A percentile compares a stretch with the other conserved stretches of the same genome.
phyloP scores from a whole-genome alignment of 2,329 filamentous ascomycete species.

The Bertia moriformis region DNA sequence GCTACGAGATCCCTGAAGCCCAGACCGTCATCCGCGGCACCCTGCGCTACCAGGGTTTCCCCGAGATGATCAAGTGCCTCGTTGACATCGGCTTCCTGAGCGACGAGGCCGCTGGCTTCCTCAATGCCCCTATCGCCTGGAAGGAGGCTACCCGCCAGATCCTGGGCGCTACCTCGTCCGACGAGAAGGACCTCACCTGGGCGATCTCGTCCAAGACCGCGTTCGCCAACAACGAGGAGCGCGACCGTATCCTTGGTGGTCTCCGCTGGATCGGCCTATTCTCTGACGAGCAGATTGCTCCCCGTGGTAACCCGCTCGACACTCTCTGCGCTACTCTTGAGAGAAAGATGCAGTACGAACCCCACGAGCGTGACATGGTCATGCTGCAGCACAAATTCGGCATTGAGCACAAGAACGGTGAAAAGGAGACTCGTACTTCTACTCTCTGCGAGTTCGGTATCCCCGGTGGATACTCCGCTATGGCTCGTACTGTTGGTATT shows the following conservation, averaged over 20 bases:
- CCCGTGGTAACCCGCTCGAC: slow-evolving; percentile 51
- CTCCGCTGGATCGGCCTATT: slow-evolving; percentile 47
- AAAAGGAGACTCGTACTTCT: slow-evolving; percentile 38
- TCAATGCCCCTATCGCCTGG: slow-evolving; percentile 61
- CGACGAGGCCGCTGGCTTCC: slow-evolving; percentile 49
- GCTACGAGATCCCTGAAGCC: slow-evolving; percentile 83
- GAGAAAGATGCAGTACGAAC: slow-evolving; percentile 57
- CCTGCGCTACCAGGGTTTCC: slow-evolving; percentile 77
- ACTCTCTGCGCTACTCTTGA: slow-evolving; percentile 60
- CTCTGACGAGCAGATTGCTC: slow-evolving; percentile 36
- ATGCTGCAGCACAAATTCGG: slow-evolving; percentile 55
- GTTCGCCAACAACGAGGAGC: slow-evolving; percentile 55
- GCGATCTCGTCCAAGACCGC: slow-evolving; percentile 63
- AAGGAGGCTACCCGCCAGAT: slow-evolving; percentile 72
- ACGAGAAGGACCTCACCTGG: slow-evolving; percentile 55
- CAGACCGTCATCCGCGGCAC: slow-evolving; percentile 75
- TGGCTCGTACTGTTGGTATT: slow-evolving; percentile 55
- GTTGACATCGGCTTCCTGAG: slow-evolving; percentile 82
- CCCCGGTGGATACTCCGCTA: slow-evolving; percentile 50
- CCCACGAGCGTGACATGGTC: slow-evolving; percentile 47
- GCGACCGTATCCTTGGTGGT: slow-evolving; percentile 45
- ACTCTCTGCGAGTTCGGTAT: slow-evolving; percentile 54
- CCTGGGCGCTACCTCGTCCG: slow-evolving; percentile 50
- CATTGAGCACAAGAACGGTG: slow-evolving; percentile 51
- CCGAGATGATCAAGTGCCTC: slow-evolving; percentile 73